Evolutionary conservation across 345 rosid species (phyloP).

Genomic region (Cardamine resedifolia): DNA sequence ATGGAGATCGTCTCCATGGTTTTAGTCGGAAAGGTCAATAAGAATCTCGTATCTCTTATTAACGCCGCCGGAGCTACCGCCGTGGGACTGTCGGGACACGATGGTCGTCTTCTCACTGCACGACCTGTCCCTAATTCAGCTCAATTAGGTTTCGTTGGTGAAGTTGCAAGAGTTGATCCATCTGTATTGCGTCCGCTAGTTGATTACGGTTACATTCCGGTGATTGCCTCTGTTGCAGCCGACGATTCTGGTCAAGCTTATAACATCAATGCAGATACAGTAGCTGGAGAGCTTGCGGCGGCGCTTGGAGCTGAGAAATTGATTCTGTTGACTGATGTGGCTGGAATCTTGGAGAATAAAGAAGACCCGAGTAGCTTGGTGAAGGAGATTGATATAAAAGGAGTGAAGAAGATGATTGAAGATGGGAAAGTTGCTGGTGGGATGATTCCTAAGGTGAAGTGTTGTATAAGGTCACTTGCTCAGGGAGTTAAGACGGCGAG

Average conservation of each 20-base stretch:
- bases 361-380: slow-evolving; percentile 72
- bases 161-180: slow-evolving; percentile 72
- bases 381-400: slow-evolving; percentile 82
- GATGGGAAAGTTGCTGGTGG: slow-evolving; percentile 84
- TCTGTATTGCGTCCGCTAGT: slow-evolving; percentile 56
- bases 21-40: slow-evolving; percentile 81
- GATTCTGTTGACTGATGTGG: slow-evolving; percentile 82
- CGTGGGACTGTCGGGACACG: slow-evolving; percentile 83
- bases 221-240: slow-evolving; percentile 87
- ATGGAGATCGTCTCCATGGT: slow-evolving; percentile 99
- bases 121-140: slow-evolving; percentile 70
- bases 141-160: slow-evolving; percentile 81
- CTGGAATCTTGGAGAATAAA: slow-evolving; percentile 67
- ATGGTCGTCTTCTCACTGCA: slow-evolving; percentile 80
- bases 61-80: slow-evolving; percentile 88
- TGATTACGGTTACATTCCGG: slow-evolving; percentile 69
- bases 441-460: slow-evolving; percentile 91
- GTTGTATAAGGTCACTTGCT: slow-evolving; percentile 78
- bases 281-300: slow-evolving; percentile 92
- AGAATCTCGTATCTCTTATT: slow-evolving; percentile 71
- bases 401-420: slow-evolving; percentile 73
- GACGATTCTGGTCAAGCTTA: slow-evolving; percentile 74
- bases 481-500: slow-evolving; percentile 93
- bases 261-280: slow-evolving; percentile 92
- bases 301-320: slow-evolving; percentile 91